A percentile compares a stretch with the other conserved stretches of the same genome.
phyloP scores from a whole-genome alignment of 495 filamentous ascomycete species.

The Trichocladium antarcticum region DNA sequence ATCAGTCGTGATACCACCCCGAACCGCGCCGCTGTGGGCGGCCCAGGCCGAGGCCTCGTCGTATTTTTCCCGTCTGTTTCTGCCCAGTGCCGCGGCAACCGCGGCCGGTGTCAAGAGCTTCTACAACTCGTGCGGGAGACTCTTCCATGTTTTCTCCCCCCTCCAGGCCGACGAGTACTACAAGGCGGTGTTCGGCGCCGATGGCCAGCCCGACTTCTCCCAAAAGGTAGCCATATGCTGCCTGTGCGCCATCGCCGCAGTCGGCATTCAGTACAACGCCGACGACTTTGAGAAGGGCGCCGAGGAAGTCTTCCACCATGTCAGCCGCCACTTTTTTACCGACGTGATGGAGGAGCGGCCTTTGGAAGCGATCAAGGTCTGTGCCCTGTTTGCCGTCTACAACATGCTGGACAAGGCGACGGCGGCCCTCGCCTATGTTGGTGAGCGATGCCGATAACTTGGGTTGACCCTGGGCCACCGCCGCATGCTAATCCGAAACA shows the following conservation, averaged over 20 bases:
- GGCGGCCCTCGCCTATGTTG: conserved; percentile 22
- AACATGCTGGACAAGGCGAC: conserved; percentile 25
- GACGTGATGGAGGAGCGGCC: conserved; percentile 19
- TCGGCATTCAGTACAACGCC: conserved; percentile 23
- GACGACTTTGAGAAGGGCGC: conserved; percentile 10
- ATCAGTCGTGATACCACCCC: background rate
- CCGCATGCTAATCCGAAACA: background rate
- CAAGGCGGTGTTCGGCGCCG: conserved; percentile 11
- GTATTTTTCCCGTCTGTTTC: conserved; percentile 8
- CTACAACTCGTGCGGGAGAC: conserved; percentile 22
- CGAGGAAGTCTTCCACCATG: conserved; percentile 15
- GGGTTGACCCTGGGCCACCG: too few relatives aligned
- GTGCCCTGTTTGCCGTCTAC: conserved; percentile 23
- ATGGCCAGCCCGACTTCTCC: conserved; percentile 2
- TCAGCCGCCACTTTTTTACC: conserved; percentile 15
- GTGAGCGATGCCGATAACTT: conserved; percentile 12
- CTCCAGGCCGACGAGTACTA: conserved; percentile 13
- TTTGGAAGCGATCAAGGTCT: conserved; percentile 25
- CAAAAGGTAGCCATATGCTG: conserved; percentile 17
- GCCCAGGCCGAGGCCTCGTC: background rate
- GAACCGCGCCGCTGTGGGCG: background rate
- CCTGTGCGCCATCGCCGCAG: conserved; percentile 16
- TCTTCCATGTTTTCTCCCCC: conserved; percentile 24
- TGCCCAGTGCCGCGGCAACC: conserved; percentile 17
- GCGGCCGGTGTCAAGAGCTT: conserved; percentile 22